A percentile compares a stretch with the other conserved stretches of the same genome.
These are phyloP conservation scores for Fusarium citri DNA, from an alignment of 2,329 filamentous ascomycete species.

Conservation along the genomic window DNA sequence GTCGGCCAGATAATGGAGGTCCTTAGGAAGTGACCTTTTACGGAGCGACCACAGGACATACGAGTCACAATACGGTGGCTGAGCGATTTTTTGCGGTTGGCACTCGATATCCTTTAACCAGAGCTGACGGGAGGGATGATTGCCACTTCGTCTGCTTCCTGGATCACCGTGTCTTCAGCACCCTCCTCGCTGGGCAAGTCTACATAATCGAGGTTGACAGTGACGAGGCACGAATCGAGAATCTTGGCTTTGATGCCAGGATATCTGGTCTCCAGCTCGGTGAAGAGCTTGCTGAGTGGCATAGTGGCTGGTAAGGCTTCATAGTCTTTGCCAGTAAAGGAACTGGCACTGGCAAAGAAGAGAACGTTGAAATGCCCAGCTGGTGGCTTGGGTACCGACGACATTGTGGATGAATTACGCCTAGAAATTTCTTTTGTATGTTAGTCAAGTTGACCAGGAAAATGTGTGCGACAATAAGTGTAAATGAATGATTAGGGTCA, in stretches of 20 bases:
- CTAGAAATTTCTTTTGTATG: slow-evolving; percentile 29
- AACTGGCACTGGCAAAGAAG: slow-evolving; percentile 82
- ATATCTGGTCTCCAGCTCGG: slow-evolving; percentile 75
- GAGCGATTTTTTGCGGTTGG: slow-evolving; percentile 27
- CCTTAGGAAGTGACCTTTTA: slow-evolving; percentile 9
- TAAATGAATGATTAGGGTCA: slow-evolving; percentile 58
- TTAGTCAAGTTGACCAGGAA: slow-evolving; percentile 33
- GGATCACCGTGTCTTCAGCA: slow-evolving; percentile 62
- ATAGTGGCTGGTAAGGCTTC: slow-evolving; percentile 77
- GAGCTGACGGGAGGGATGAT: slow-evolving; percentile 91
- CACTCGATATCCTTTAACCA: slow-evolving; percentile 62
- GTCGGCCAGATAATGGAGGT: slow-evolving; percentile 6
- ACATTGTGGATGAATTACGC: slow-evolving; percentile 45
- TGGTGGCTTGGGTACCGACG: slow-evolving; percentile 60
- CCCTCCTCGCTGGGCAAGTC: slow-evolving; percentile 67
- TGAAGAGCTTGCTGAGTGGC: slow-evolving; percentile 70
- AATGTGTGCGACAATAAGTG: slow-evolving; percentile 6
- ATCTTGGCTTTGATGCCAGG: slow-evolving; percentile 76
- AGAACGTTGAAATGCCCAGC: slow-evolving; percentile 80
- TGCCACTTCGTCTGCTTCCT: slow-evolving; percentile 83
- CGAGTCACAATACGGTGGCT: slow-evolving; percentile 1
- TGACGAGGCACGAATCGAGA: slow-evolving; percentile 78
- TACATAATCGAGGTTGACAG: slow-evolving; percentile 84
- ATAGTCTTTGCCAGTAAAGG: slow-evolving; percentile 74
- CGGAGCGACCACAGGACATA: slow-evolving; percentile 19